A percentile compares a stretch with the other conserved stretches of the same genome.
Conservation (phyloP, 306 rosid genomes). For the Myrica gale region DNA sequence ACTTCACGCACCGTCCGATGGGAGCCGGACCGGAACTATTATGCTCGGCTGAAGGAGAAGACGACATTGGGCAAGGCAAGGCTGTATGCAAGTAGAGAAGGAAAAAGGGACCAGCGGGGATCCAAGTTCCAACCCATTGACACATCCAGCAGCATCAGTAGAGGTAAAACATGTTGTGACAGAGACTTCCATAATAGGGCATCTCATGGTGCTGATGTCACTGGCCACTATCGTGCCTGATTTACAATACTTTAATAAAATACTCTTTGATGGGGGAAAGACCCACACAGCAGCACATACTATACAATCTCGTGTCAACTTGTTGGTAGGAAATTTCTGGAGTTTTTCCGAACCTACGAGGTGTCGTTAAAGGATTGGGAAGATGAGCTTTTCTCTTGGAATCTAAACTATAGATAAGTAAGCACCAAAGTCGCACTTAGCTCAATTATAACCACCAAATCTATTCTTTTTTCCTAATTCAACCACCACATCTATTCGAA, state of each 20-base stretch:
- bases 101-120: no score
- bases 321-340: slow-evolving; percentile 24
- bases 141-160: not conserved
- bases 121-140: no score
- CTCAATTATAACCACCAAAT: slow-evolving; percentile 25
- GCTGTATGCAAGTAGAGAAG: no score
- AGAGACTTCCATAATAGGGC: slow-evolving; percentile 27
- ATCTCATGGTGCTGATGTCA: slow-evolving; percentile 8
- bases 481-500: slow-evolving; percentile 15
- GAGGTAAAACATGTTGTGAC: slow-evolving; percentile 18
- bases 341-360: slow-evolving; percentile 2
- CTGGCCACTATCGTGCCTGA: not conserved
- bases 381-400: slow-evolving; percentile 9
- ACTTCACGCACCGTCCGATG: no score
- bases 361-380: slow-evolving; percentile 29
- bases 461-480: not conserved
- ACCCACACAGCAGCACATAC: not conserved
- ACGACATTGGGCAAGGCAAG: no score
- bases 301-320: slow-evolving; percentile 12
- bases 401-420: not conserved
- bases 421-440: slow-evolving; percentile 10
- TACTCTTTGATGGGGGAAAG: slow-evolving; percentile 3
- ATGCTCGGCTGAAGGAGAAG: no score
- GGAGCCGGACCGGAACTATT: no score
- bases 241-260: slow-evolving; percentile 9